Conservation (phyloP, 257 asterid genomes). For the Nicotiana attenuata region DNA sequence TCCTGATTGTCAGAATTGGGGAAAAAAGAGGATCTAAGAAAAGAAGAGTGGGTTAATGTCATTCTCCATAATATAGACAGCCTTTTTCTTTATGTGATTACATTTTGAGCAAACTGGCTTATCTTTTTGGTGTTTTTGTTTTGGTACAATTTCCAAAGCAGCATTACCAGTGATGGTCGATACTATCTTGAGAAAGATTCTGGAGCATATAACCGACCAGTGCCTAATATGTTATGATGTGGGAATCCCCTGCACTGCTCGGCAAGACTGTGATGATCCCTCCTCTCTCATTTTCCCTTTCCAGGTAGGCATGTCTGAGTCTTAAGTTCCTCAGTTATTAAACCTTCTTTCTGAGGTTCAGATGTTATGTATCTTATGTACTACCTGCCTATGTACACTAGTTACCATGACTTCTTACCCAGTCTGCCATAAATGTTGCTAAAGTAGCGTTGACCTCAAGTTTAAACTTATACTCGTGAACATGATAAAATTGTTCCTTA, state of each 20-base stretch:
- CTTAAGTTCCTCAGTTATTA: neutral
- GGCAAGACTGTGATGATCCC: conserved; percentile 69
- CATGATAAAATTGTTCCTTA: neutral
- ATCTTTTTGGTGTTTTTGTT: neutral
- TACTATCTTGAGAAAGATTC: conserved; percentile 60
- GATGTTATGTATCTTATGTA: neutral
- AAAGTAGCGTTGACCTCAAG: neutral
- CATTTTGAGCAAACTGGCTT: neutral
- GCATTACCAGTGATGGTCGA: conserved; percentile 89
- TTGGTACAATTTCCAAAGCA: conserved; percentile 27
- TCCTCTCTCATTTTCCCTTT: conserved; percentile 85
- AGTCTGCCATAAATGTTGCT: neutral
- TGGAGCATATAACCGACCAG: conserved; percentile 76
- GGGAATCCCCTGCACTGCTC: conserved; percentile 83
- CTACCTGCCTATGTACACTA: too few relatives aligned
- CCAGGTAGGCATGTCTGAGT: conserved; percentile 48
- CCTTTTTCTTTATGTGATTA: neutral
- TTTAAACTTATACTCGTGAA: neutral
- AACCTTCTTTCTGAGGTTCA: neutral
- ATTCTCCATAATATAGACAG: too few relatives aligned
- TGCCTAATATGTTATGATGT: conserved; percentile 89
- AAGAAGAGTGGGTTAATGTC: too few relatives aligned
- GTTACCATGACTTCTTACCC: neutral
- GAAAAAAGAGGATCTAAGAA: too few relatives aligned
- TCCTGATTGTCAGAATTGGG: too few relatives aligned